Conservation (phyloP, 345 rosid genomes). For the Ceriops decandra region DNA sequence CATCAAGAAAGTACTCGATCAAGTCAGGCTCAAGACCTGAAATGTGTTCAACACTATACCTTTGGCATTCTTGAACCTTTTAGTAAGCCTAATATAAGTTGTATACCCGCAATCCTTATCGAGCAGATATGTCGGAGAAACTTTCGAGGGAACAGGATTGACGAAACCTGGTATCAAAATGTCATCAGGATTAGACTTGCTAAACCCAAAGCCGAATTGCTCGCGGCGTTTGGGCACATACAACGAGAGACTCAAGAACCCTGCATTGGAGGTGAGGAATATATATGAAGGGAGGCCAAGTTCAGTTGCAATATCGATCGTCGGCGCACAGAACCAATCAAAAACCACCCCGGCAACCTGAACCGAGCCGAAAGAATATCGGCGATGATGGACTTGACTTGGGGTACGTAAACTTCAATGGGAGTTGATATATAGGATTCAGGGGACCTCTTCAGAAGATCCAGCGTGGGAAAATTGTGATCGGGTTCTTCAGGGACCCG, state of each 20-base stretch:
- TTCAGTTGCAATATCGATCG: constrained; percentile 20
- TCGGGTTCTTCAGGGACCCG: constrained; percentile 22
- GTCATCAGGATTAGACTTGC: background rate
- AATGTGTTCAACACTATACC: constrained; percentile 13
- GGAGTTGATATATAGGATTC: constrained; percentile 11
- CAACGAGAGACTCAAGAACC: constrained; percentile 17
- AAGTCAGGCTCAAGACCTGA: constrained; percentile 6
- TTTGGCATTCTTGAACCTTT: constrained; percentile 7
- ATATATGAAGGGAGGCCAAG: constrained; percentile 19
- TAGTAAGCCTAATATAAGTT: background rate
- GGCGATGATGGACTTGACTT: background rate
- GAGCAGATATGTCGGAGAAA: constrained; percentile 7
- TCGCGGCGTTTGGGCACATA: constrained; percentile 11
- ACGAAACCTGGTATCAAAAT: constrained; percentile 15
- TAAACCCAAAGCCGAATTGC: background rate
- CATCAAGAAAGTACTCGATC: background rate
- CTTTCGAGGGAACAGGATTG: background rate
- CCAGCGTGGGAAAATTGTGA: constrained; percentile 21
- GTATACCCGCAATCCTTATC: constrained; percentile 11
- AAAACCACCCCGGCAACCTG: constrained; percentile 13
- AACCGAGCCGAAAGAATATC: constrained; percentile 5
- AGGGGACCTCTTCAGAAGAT: constrained; percentile 15
- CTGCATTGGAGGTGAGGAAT: constrained; percentile 13
- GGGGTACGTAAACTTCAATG: background rate
- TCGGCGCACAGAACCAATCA: constrained; percentile 17